phyloP scores from a whole-genome alignment of 2,329 filamentous ascomycete species.

The Xylaria sp. region DNA sequence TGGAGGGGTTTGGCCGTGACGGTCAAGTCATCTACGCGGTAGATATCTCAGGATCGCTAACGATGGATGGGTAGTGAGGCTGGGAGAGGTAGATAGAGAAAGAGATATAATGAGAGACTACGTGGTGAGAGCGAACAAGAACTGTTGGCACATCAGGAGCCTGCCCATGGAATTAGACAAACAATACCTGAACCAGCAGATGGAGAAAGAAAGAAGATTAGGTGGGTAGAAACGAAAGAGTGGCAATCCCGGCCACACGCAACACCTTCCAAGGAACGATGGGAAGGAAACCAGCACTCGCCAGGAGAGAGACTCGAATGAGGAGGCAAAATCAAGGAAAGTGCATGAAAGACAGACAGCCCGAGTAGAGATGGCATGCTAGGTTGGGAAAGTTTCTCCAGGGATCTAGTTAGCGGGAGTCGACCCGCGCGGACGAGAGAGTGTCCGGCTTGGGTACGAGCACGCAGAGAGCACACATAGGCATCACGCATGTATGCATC shows the following conservation, averaged over 20 bases:
- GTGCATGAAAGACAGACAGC: conserved; percentile 44
- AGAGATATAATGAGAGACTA: conserved; percentile 45
- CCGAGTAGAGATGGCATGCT: conserved; percentile 43
- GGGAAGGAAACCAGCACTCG: conserved; percentile 48
- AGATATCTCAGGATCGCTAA: conserved; percentile 47
- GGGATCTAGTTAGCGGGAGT: conserved; percentile 38
- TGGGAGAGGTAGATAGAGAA: conserved; percentile 36
- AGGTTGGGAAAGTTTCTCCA: conserved; percentile 35
- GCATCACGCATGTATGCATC: not conserved
- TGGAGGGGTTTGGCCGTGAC: conserved; percentile 48
- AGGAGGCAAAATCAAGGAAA: conserved; percentile 46
- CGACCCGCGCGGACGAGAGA: conserved; percentile 49
- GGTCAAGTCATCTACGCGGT: conserved; percentile 59
- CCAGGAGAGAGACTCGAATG: conserved; percentile 49
- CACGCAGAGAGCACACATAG: conserved; percentile 1
- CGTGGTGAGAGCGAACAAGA: conserved; percentile 44
- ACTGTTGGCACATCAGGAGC: conserved; percentile 47
- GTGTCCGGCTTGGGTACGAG: conserved; percentile 44
- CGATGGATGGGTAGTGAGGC: conserved; percentile 42
- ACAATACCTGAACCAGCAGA: conserved; percentile 57
- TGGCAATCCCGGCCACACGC: conserved; percentile 43
- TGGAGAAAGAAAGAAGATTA: conserved; percentile 44
- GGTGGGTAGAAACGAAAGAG: conserved; percentile 52
- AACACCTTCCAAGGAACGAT: conserved; percentile 45
- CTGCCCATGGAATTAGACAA: conserved; percentile 57